Conservation (phyloP, 257 asterid species). For the Jacaranda mimosifolia region DNA sequence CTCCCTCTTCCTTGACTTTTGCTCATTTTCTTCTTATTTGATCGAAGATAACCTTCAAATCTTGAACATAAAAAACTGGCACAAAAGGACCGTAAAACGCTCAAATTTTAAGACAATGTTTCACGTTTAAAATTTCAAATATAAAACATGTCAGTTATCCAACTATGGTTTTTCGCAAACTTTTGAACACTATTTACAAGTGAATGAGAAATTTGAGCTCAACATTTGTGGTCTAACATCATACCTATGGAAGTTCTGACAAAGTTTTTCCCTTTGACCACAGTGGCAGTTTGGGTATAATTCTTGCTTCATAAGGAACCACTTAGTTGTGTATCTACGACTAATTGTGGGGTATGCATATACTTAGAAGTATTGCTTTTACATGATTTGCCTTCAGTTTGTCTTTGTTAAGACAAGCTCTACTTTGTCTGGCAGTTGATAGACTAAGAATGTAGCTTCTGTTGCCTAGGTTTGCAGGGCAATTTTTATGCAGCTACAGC, state of each 20-base stretch:
- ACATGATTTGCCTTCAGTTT: neutral
- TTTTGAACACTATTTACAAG: no score
- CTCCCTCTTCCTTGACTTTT: constrained; percentile 27
- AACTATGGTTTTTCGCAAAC: no score
- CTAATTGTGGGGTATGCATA: constrained; percentile 79
- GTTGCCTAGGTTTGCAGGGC: constrained; percentile 76
- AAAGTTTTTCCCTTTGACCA: constrained; percentile 24
- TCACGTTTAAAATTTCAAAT: no score
- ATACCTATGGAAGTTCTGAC: constrained; percentile 30
- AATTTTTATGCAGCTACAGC: constrained; percentile 92
- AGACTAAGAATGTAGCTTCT: constrained; percentile 19
- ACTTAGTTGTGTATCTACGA: constrained; percentile 82
- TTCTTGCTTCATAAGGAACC: constrained; percentile 92
- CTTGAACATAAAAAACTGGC: neutral
- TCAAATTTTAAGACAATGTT: no score
- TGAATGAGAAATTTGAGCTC: neutral
- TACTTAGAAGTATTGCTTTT: neutral
- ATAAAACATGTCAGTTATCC: no score
- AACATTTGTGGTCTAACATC: neutral
- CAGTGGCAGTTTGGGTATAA: constrained; percentile 99
- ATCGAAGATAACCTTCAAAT: neutral
- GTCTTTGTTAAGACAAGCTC: neutral
- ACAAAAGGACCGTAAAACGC: no score
- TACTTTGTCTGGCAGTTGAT: neutral
- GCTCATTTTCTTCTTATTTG: constrained; percentile 14